Conservation (phyloP, 1,284 basidiomycete genomes). For the Thelephora terrestris region DNA sequence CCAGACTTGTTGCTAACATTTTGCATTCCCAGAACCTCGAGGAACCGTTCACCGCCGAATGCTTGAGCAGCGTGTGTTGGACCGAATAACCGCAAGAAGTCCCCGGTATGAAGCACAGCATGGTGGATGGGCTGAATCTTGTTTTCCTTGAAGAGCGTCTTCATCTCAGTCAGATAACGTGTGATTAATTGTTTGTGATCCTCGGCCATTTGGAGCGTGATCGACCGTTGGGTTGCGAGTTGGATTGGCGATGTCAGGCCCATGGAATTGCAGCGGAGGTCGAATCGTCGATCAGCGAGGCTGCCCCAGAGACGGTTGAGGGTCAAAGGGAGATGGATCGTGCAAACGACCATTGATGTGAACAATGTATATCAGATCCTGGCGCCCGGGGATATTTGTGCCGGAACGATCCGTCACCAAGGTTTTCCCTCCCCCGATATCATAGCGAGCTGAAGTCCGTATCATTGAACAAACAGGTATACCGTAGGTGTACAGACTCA, state of each 20-base stretch:
- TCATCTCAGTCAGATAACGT: conserved; percentile 19
- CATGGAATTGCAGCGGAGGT: too few relatives aligned
- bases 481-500: too few relatives aligned
- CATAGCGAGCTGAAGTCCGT: too few relatives aligned
- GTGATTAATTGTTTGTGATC: conserved; percentile 18
- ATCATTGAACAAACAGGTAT: too few relatives aligned
- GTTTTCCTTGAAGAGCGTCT: conserved; percentile 20
- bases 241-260: conserved; percentile 20
- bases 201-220: conserved; percentile 14
- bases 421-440: too few relatives aligned
- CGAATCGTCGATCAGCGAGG: conserved; percentile 15
- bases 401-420: too few relatives aligned
- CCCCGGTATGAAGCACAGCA: conserved; percentile 22
- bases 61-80: conserved; percentile 26
- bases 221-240: conserved; percentile 17
- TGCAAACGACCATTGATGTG: too few relatives aligned
- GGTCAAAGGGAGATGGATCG: conserved; percentile 21
- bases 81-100: conserved; percentile 22
- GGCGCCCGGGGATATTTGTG: too few relatives aligned
- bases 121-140: conserved; percentile 24
- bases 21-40: conserved; percentile 23
- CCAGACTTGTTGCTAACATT: conserved; percentile 18
- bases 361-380: too few relatives aligned
- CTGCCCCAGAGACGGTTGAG: conserved; percentile 22
- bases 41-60: conserved; percentile 25